Percentiles rank a stretch among this genome's conserved stretches.
phyloP scores from a whole-genome alignment of 148 eudicot species.

The Diospyros lotus region DNA sequence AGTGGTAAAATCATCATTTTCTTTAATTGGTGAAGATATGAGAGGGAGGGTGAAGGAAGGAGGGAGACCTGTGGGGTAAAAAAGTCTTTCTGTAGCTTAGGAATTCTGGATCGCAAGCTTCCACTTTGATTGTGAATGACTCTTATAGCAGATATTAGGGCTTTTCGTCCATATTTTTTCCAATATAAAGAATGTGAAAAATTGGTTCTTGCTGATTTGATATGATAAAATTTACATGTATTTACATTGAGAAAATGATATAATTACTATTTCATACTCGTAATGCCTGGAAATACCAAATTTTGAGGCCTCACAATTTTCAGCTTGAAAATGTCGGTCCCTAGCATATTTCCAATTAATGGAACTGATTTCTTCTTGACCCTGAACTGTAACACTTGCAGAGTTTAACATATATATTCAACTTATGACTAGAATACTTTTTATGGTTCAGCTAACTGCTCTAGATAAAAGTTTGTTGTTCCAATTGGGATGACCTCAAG shows the following conservation, averaged over 20 bases:
- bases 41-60: no score
- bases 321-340: neutral
- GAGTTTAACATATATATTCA: neutral
- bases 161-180: neutral
- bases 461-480: neutral
- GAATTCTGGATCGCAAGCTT: no score
- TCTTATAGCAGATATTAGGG: no score
- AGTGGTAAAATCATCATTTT: no score
- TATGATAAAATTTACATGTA: no score
- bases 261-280: neutral
- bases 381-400: neutral
- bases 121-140: no score
- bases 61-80: no score
- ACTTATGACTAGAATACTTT: neutral
- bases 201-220: no score
- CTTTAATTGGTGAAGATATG: no score
- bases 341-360: neutral
- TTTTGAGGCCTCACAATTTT: neutral
- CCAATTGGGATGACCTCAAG: neutral
- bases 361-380: neutral
- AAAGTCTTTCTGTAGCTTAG: no score
- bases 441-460: neutral
- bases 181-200: no score
- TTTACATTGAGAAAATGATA: no score
- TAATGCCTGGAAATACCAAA: neutral